phyloP scores from a whole-genome alignment of 495 filamentous ascomycete genomes.

The Letharia lupina region DNA sequence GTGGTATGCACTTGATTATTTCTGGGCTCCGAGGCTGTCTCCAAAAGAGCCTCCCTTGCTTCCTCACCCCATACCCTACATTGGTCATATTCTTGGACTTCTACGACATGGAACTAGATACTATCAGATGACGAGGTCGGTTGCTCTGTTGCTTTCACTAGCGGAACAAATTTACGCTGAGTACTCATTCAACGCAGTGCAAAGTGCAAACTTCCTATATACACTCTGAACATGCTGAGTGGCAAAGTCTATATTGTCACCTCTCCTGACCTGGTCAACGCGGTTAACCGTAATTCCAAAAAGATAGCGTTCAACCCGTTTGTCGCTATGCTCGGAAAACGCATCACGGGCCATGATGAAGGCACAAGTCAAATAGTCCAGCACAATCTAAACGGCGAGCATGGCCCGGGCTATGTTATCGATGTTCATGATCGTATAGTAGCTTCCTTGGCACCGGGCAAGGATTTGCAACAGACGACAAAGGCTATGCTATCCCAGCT shows the following conservation, averaged over 20 bases:
- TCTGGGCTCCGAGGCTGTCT: constrained; percentile 6
- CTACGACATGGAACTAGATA: constrained; percentile 21
- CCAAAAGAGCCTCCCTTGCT: constrained; percentile 17
- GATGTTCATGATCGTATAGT: constrained; percentile 8
- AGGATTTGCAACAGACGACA: constrained; percentile 10
- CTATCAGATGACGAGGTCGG: constrained; percentile 22
- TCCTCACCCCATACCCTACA: constrained; percentile 14
- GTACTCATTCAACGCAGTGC: constrained; percentile 6
- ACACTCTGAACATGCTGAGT: constrained; percentile 37
- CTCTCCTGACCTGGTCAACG: constrained; percentile 34
- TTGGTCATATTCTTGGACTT: constrained; percentile 23
- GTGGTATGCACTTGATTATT: constrained; percentile 6
- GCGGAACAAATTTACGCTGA: neutral
- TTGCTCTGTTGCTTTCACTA: neutral
- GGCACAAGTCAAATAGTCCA: constrained; percentile 9
- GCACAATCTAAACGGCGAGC: constrained; percentile 19
- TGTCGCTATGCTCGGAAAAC: constrained; percentile 20
- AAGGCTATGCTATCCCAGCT: constrained; percentile 5
- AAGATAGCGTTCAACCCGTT: constrained; percentile 38
- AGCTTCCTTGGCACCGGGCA: constrained; percentile 10
- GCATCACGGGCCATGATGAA: constrained; percentile 14
- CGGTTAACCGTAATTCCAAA: constrained; percentile 36
- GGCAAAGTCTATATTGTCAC: constrained; percentile 39
- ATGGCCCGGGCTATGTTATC: constrained; percentile 13
- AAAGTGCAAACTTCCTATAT: constrained; percentile 31